Conservation (phyloP, 129 eudicot genomes). For the Lactuca saligna region DNA sequence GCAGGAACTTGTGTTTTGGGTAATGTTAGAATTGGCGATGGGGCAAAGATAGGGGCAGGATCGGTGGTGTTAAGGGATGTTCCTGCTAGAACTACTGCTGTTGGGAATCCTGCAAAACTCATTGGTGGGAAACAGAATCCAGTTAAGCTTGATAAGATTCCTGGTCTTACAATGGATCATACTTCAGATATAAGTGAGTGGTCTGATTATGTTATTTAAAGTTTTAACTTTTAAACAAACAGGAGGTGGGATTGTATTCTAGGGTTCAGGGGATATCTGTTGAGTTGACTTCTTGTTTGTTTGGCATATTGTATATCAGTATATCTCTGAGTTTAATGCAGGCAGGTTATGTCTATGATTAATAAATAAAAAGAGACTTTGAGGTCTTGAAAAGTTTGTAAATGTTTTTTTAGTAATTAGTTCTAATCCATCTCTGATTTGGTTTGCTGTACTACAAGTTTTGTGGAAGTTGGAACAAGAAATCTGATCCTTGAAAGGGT, state of each 20-base stretch:
- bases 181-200: constrained; percentile 35
- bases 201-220: constrained; percentile 86
- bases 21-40: constrained; percentile 70
- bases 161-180: constrained; percentile 95
- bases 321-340: neutral
- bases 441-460: neutral
- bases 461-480: neutral
- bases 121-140: constrained; percentile 83
- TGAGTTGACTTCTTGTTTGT: constrained; percentile 3
- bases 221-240: no score
- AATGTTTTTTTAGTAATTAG: no score
- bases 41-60: constrained; percentile 94
- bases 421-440: no score
- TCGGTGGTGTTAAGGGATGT: constrained; percentile 84
- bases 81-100: constrained; percentile 88
- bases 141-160: constrained; percentile 57
- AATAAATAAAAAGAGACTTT: no score
- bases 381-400: no score
- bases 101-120: constrained; percentile 88
- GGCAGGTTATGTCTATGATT: no score
- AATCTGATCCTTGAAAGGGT: constrained; percentile 1
- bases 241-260: no score
- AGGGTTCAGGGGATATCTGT: no score
- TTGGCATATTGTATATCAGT: neutral
- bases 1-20: constrained; percentile 98